Percentiles rank a stretch among this genome's conserved stretches.
Evolutionary conservation across 306 rosid genomes (phyloP).

Genomic region (Trichosanthes cucumerina): DNA sequence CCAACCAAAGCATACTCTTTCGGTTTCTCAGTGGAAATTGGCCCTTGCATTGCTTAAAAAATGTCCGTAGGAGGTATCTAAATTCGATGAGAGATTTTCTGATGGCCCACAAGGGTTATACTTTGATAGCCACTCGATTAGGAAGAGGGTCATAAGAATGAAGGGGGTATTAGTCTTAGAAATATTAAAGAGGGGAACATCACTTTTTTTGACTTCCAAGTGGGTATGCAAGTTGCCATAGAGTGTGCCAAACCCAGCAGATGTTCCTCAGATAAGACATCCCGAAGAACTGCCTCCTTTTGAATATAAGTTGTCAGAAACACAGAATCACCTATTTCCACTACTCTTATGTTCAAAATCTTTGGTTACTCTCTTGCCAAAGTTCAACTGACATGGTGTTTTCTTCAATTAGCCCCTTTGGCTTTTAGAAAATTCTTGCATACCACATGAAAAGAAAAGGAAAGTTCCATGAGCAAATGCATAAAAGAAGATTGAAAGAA

Average conservation of each 20-base stretch:
- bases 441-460: neutral
- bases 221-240: neutral
- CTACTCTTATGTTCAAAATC: neutral
- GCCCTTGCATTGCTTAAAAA: neutral
- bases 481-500: neutral
- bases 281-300: neutral
- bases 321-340: neutral
- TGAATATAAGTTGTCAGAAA: neutral
- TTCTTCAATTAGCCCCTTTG: neutral
- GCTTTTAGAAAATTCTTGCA: neutral
- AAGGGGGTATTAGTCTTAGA: neutral
- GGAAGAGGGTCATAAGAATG: neutral
- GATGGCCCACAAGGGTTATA: neutral
- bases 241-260: neutral
- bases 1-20: neutral
- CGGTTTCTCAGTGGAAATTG: neutral
- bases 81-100: neutral
- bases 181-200: neutral
- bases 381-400: neutral
- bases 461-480: neutral
- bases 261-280: too few relatives aligned
- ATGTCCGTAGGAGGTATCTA: neutral
- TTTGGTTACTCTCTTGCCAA: neutral
- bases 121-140: neutral
- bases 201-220: neutral